Conservation (phyloP, 352 stramenopile species). For the Phytophthora kernoviae region DNA sequence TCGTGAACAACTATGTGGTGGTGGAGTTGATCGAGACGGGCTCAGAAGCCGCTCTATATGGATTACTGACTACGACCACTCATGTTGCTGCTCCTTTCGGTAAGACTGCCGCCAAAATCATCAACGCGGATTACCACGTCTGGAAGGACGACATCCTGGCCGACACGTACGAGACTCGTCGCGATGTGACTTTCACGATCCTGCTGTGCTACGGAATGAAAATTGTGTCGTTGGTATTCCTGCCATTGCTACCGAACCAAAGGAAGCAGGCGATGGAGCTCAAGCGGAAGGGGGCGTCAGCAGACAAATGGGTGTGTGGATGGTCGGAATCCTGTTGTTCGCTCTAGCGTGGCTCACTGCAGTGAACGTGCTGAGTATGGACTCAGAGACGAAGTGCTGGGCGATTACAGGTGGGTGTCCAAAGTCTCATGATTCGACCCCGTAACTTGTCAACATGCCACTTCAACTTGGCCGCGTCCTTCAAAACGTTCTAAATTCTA, state of each 20-base stretch:
- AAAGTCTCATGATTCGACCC: no score
- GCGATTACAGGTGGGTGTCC: conserved; percentile 60
- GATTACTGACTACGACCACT: conserved; percentile 46
- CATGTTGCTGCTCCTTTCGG: conserved; percentile 61
- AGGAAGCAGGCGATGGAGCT: conserved; percentile 38
- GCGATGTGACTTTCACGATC: conserved; percentile 59
- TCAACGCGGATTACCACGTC: conserved; percentile 55
- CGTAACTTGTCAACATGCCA: no score
- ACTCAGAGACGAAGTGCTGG: conserved; percentile 64
- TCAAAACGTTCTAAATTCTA: no score
- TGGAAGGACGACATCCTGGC: conserved; percentile 54
- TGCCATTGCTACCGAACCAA: conserved; percentile 52
- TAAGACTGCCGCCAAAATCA: conserved; percentile 48
- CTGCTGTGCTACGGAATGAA: conserved; percentile 61
- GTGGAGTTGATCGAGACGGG: conserved; percentile 56
- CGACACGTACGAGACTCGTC: conserved; percentile 48
- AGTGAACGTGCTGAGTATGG: conserved; percentile 64
- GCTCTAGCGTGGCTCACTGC: conserved; percentile 41
- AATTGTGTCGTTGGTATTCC: conserved; percentile 44
- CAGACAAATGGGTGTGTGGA: conserved; percentile 42
- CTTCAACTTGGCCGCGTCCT: background rate
- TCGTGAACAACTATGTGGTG: conserved; percentile 57
- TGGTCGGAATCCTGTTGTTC: conserved; percentile 37
- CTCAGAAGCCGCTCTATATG: conserved; percentile 55
- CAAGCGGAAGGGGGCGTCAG: conserved; percentile 34